Evolutionary conservation across 2,329 filamentous ascomycete species (phyloP).

Genomic region (Dothistroma septosporum): DNA sequence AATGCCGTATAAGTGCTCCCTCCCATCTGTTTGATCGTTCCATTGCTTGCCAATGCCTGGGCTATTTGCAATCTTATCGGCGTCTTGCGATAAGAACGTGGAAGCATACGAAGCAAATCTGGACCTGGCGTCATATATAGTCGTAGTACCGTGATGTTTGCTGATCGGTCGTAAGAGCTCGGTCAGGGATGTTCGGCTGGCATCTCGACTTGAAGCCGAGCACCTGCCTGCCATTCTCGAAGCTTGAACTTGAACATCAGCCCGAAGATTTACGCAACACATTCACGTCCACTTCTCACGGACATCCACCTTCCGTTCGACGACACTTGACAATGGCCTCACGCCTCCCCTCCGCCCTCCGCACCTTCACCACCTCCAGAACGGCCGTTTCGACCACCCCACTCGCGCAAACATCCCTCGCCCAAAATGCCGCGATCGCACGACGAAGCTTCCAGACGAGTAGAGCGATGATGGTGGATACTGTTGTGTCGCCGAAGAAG

Average conservation of each 20-base stretch:
- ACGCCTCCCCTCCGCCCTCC: slow-evolving; percentile 40
- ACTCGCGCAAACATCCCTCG: slow-evolving; percentile 5
- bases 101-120: not conserved
- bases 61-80: not conserved
- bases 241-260: not conserved
- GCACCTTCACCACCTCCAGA: slow-evolving; percentile 23
- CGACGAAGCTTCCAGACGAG: slow-evolving; percentile 39
- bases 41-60: too few species aligned
- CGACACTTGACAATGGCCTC: slow-evolving; percentile 41
- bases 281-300: not conserved
- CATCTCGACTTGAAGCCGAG: not conserved
- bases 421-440: slow-evolving; percentile 3
- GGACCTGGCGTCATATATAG: not conserved
- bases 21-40: too few species aligned
- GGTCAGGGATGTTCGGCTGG: not conserved
- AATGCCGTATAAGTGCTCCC: not conserved
- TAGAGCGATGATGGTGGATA: slow-evolving; percentile 20
- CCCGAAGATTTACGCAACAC: not conserved
- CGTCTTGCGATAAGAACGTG: not conserved
- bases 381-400: slow-evolving; percentile 9
- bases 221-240: too few species aligned
- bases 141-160: not conserved
- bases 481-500: slow-evolving; percentile 52
- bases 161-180: not conserved
- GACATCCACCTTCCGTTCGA: not conserved